Evolutionary conservation across 2,329 filamentous ascomycete species (phyloP).

Genomic region (Chrysosporium keratinophilum): DNA sequence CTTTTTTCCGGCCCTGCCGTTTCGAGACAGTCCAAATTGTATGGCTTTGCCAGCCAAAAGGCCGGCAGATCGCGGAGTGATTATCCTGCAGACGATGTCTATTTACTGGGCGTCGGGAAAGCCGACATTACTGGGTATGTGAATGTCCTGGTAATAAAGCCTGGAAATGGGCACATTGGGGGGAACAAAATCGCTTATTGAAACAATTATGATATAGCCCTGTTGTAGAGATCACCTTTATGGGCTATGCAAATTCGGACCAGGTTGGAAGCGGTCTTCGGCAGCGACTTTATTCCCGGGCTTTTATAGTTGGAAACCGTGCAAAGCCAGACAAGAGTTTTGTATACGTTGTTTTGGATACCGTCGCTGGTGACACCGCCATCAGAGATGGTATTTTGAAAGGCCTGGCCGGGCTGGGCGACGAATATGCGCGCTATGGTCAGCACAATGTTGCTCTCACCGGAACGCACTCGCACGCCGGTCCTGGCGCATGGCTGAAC

Average conservation of each 20-base stretch:
- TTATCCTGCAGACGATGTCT: slow-evolving; percentile 35
- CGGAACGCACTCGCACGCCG: slow-evolving; percentile 86
- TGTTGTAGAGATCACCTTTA: slow-evolving; percentile 81
- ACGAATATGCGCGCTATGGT: slow-evolving; percentile 62
- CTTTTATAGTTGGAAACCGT: slow-evolving; percentile 72
- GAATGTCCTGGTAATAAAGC: slow-evolving; percentile 1
- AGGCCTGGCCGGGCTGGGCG: slow-evolving; percentile 57
- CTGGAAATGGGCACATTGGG: slow-evolving; percentile 4
- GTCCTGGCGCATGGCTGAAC: slow-evolving; percentile 87
- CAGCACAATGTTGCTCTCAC: slow-evolving; percentile 78
- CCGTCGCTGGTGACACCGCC: slow-evolving; percentile 79
- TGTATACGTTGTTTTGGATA: slow-evolving; percentile 79
- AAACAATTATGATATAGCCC: slow-evolving; percentile 42
- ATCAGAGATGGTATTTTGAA: slow-evolving; percentile 78
- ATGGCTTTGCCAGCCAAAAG: slow-evolving; percentile 3
- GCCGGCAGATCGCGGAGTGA: slow-evolving; percentile 18
- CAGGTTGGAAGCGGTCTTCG: slow-evolving; percentile 76
- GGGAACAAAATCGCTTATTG: background rate
- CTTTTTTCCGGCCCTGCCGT: background rate
- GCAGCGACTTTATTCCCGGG: slow-evolving; percentile 77
- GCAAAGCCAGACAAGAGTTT: slow-evolving; percentile 59
- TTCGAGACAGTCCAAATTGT: background rate
- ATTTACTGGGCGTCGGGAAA: slow-evolving; percentile 59
- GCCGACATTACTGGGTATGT: slow-evolving; percentile 60
- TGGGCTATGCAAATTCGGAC: slow-evolving; percentile 79